phyloP scores from a whole-genome alignment of 2,329 filamentous ascomycete species.

The Nemania sp. region DNA sequence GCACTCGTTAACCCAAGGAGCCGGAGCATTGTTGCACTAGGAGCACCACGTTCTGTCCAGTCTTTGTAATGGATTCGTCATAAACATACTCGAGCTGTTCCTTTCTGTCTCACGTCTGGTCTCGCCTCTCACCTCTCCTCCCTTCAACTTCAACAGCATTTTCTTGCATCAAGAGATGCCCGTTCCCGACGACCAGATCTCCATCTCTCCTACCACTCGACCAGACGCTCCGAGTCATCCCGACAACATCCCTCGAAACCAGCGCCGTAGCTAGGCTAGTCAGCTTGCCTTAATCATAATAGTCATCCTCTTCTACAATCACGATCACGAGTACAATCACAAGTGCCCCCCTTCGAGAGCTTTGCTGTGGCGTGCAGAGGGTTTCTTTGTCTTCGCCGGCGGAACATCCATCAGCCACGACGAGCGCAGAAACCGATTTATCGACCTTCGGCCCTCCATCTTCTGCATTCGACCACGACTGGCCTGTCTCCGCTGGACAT shows the following conservation, averaged over 20 bases:
- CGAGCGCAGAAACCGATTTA: background rate
- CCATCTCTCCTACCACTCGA: constrained; percentile 10
- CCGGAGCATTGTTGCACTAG: constrained; percentile 28
- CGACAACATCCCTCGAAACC: constrained; percentile 5
- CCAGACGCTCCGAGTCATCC: background rate
- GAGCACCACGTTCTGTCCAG: constrained; percentile 20
- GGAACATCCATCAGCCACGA: background rate
- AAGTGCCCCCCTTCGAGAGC: constrained; percentile 2
- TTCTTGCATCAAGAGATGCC: constrained; percentile 24
- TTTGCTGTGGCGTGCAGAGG: constrained; percentile 3
- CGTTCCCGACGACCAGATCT: constrained; percentile 12
- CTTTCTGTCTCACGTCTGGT: constrained; percentile 4
- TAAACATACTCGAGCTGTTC: constrained; percentile 21
- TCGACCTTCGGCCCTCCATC: constrained; percentile 2
- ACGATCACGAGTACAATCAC: too few relatives aligned
- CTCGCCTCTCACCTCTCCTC: constrained; percentile 10
- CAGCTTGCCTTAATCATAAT: constrained; percentile 24
- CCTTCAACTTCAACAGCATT: constrained; percentile 6
- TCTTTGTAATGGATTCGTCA: constrained; percentile 23
- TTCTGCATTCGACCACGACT: too few relatives aligned
- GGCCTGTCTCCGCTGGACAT: constrained; percentile 17
- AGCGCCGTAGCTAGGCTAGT: constrained; percentile 15
- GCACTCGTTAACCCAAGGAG: constrained; percentile 30
- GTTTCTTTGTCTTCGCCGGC: constrained; percentile 2
- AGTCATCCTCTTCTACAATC: constrained; percentile 10